Percentiles rank a stretch among this genome's conserved stretches.
Conservation (phyloP, 176 grass and related monocot species). For the Cenchrus americanus region DNA sequence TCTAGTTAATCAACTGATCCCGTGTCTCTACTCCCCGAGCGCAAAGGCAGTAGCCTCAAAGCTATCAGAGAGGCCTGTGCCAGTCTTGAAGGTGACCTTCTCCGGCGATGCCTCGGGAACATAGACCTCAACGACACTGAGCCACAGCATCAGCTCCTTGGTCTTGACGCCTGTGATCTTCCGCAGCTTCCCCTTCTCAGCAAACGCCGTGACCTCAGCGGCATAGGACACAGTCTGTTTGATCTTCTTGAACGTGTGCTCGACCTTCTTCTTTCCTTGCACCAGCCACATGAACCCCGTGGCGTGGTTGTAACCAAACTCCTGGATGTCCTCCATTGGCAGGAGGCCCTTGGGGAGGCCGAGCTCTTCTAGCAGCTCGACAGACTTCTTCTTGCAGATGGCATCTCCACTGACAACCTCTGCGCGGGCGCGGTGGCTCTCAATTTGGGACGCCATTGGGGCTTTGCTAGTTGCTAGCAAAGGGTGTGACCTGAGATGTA, state of each 20-base stretch:
- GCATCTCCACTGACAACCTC: neutral
- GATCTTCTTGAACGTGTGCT: slow-evolving; percentile 48
- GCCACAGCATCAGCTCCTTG: slow-evolving; percentile 37
- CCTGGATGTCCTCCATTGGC: neutral
- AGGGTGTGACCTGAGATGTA: neutral
- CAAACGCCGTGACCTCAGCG: neutral
- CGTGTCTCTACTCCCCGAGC: no score
- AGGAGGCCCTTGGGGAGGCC: neutral
- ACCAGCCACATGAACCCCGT: slow-evolving; percentile 32
- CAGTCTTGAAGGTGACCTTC: no score
- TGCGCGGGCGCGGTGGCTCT: neutral
- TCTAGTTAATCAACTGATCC: no score
- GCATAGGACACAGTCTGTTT: slow-evolving; percentile 36
- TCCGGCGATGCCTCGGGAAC: neutral
- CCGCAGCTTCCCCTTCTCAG: no score
- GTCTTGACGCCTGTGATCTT: neutral
- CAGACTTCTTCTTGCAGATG: slow-evolving; percentile 12
- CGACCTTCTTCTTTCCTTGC: slow-evolving; percentile 40
- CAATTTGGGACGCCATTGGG: neutral
- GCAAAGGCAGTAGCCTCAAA: no score
- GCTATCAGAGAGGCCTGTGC: no score
- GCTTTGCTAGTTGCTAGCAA: neutral
- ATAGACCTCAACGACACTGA: slow-evolving; percentile 30
- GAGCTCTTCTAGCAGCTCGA: neutral
- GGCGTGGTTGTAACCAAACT: neutral